Conservation (phyloP, 805 yeast genomes). For the Ogataea kodamae region DNA sequence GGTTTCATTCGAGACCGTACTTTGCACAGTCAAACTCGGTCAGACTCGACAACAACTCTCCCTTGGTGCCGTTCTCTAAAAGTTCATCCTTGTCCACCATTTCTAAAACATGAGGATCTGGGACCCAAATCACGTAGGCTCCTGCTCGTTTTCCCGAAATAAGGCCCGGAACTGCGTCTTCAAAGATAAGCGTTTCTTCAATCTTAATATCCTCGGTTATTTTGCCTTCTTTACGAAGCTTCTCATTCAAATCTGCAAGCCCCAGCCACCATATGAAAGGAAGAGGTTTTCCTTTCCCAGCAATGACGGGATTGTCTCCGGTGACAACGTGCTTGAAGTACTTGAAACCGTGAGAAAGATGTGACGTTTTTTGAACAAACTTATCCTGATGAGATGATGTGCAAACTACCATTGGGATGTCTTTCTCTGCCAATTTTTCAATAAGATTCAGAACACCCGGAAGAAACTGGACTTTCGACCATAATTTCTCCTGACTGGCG, state of each 20-base stretch:
- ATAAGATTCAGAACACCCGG: constrained; percentile 85
- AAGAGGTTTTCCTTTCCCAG: constrained; percentile 86
- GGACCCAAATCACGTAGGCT: constrained; percentile 90
- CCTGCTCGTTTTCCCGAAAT: constrained; percentile 79
- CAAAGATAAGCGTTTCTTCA: constrained; percentile 84
- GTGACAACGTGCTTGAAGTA: constrained; percentile 65
- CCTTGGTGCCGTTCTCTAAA: constrained; percentile 42
- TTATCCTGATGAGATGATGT: constrained; percentile 72
- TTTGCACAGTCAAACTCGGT: constrained; percentile 48
- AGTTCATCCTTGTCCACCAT: constrained; percentile 51
- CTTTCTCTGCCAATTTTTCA: constrained; percentile 43
- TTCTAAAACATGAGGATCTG: constrained; percentile 69
- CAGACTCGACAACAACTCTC: constrained; percentile 52
- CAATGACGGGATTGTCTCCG: constrained; percentile 83
- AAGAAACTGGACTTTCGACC: constrained; percentile 64
- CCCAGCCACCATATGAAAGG: constrained; percentile 94
- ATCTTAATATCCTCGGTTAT: constrained; percentile 48
- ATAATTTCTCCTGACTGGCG: constrained; percentile 49
- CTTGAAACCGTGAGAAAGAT: constrained; percentile 55
- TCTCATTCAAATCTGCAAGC: constrained; percentile 60
- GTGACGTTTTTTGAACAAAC: constrained; percentile 68
- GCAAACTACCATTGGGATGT: constrained; percentile 84
- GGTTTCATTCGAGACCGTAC: constrained; percentile 37
- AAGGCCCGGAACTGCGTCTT: constrained; percentile 94
- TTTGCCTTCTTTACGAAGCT: constrained; percentile 38